phyloP scores from a whole-genome alignment of 257 asterid species.

The Solanum bukasovii region DNA sequence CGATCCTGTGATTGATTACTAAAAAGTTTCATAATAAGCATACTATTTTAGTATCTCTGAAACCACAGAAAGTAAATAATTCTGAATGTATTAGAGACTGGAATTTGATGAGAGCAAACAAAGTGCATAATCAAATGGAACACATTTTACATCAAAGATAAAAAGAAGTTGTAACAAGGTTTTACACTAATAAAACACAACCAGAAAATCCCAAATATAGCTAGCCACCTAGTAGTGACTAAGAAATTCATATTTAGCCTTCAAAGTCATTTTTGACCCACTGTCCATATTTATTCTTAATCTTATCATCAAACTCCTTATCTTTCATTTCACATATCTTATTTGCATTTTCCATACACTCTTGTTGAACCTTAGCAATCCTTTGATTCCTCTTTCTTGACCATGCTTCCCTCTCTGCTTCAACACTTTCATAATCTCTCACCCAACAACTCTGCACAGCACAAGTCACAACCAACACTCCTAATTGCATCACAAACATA shows the following conservation, averaged over 20 bases:
- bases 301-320: constrained; percentile 44
- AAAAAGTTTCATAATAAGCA: too few species aligned
- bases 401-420: constrained; percentile 41
- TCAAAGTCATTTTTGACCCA: constrained; percentile 26
- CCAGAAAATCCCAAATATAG: not conserved
- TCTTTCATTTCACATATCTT: constrained; percentile 30
- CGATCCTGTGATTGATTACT: too few species aligned
- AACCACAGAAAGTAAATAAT: not conserved
- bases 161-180: not conserved
- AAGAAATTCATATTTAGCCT: not conserved
- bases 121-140: not conserved
- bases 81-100: not conserved
- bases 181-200: not conserved
- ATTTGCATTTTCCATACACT: constrained; percentile 28
- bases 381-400: constrained; percentile 35
- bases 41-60: not conserved
- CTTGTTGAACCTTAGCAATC: constrained; percentile 43
- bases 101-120: not conserved
- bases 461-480: constrained; percentile 37
- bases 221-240: constrained; percentile 24
- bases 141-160: not conserved
- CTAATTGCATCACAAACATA: constrained; percentile 64
- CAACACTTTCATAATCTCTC: constrained; percentile 41
- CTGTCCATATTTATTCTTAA: constrained; percentile 51
- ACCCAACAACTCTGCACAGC: constrained; percentile 49